A percentile compares a stretch with the other conserved stretches of the same genome.
These are phyloP conservation scores for Boletus reticuloceps DNA, from an alignment of 768 basidiomycete genomes.

Conservation along the genomic window DNA sequence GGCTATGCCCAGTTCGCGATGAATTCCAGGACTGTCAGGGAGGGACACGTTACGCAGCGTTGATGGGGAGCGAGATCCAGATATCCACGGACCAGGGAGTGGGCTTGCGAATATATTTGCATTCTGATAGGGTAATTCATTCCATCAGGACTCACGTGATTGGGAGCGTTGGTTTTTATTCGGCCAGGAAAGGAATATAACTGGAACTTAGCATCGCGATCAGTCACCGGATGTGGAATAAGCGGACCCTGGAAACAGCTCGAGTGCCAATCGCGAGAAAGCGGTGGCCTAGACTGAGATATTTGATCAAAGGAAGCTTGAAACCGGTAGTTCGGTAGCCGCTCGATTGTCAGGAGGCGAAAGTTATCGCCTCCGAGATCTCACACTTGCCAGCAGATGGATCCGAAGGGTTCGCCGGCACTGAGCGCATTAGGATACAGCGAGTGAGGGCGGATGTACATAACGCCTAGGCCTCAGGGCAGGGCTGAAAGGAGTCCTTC, in stretches of 20 bases:
- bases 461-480: conserved; percentile 20
- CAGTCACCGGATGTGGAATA: conserved; percentile 22
- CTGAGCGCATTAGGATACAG: conserved; percentile 22
- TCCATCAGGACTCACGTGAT: conserved; percentile 13
- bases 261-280: conserved; percentile 27
- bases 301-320: conserved; percentile 28
- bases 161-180: neutral
- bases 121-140: conserved; percentile 27
- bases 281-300: conserved; percentile 23
- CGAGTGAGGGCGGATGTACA: too few species aligned
- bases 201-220: conserved; percentile 20
- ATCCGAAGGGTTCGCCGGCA: conserved; percentile 29
- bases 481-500: neutral
- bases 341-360: conserved; percentile 33
- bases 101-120: conserved; percentile 23
- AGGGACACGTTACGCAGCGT: conserved; percentile 16
- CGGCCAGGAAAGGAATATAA: conserved; percentile 19
- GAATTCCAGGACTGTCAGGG: conserved; percentile 7
- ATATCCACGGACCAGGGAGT: conserved; percentile 12
- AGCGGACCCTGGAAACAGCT: conserved; percentile 34
- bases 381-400: conserved; percentile 29
- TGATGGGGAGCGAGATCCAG: conserved; percentile 23
- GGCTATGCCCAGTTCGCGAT: neutral
- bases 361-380: conserved; percentile 34
- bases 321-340: conserved; percentile 29